phyloP scores from a whole-genome alignment of 345 rosid genomes.

The Hibiscus mutabilis region DNA sequence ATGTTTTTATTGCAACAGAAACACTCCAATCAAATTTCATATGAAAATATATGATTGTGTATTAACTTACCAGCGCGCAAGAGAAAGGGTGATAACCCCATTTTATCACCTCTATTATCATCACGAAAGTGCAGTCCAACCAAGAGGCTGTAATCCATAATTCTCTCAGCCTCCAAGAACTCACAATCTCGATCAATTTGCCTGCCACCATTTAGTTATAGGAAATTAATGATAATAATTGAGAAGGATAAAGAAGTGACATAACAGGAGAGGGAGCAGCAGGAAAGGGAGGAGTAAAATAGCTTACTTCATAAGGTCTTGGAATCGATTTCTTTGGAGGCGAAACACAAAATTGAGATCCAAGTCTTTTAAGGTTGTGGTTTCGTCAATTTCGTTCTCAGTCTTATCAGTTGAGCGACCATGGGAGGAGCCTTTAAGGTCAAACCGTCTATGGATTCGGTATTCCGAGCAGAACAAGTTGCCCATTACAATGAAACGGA shows the following conservation, averaged over 20 bases:
- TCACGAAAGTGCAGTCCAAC: conserved; percentile 95
- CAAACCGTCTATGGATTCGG: conserved; percentile 86
- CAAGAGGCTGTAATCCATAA: conserved; percentile 94
- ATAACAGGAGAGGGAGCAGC: background rate
- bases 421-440: conserved; percentile 94
- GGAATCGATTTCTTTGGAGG: conserved; percentile 74
- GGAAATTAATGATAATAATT: background rate
- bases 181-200: conserved; percentile 86
- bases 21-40: background rate
- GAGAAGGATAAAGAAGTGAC: background rate
- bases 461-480: conserved; percentile 95
- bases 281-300: background rate
- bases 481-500: conserved; percentile 96
- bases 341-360: conserved; percentile 88
- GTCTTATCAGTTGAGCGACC: conserved; percentile 87
- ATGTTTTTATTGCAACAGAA: background rate
- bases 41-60: background rate
- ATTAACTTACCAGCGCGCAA: conserved; percentile 63
- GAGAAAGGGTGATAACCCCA: conserved; percentile 86
- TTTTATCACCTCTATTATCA: conserved; percentile 70
- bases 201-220: conserved; percentile 24
- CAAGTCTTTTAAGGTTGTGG: conserved; percentile 92
- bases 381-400: conserved; percentile 87
- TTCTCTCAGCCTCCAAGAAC: conserved; percentile 86
- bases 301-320: conserved; percentile 76